phyloP scores from a whole-genome alignment of 164 flowering plant genomes.

The Nymphaea colorata region DNA sequence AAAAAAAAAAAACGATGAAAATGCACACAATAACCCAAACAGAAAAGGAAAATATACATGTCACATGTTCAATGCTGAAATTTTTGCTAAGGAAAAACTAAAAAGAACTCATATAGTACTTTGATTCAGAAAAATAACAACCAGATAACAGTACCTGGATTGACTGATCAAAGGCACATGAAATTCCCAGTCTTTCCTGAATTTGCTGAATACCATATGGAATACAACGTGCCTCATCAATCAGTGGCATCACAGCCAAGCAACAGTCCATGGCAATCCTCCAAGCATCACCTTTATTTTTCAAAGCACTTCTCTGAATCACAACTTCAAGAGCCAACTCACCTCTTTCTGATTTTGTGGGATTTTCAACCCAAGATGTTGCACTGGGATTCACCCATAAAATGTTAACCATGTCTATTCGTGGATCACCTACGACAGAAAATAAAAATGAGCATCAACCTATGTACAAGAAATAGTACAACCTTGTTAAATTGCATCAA shows the following conservation, averaged over 20 bases:
- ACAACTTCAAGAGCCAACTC: conserved; percentile 72
- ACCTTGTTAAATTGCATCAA: no score
- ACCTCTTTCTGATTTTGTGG: conserved; percentile 32
- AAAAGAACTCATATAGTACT: background rate
- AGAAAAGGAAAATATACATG: background rate
- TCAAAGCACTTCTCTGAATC: conserved; percentile 55
- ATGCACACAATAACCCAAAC: no score
- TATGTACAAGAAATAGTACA: background rate
- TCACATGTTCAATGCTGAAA: background rate
- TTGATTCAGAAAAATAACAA: background rate
- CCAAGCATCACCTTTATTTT: conserved; percentile 82
- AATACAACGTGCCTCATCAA: conserved; percentile 65
- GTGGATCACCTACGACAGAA: conserved; percentile 54
- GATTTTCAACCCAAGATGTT: conserved; percentile 50
- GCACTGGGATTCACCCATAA: conserved; percentile 62
- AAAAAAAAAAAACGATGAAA: no score
- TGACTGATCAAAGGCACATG: conserved; percentile 87
- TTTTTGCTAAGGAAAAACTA: no score
- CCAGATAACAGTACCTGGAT: conserved; percentile 52
- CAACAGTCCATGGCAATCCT: conserved; percentile 76
- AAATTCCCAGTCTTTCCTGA: conserved; percentile 76
- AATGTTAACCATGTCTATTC: conserved; percentile 44
- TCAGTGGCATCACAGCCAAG: conserved; percentile 75
- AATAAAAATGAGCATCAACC: background rate
- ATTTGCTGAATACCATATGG: conserved; percentile 87